Evolutionary conservation across 192 early-diverging fungal genomes (phyloP), one percentile per base, ranked within the genome.

Genomic region (Linnemannia hyalina): DNA sequence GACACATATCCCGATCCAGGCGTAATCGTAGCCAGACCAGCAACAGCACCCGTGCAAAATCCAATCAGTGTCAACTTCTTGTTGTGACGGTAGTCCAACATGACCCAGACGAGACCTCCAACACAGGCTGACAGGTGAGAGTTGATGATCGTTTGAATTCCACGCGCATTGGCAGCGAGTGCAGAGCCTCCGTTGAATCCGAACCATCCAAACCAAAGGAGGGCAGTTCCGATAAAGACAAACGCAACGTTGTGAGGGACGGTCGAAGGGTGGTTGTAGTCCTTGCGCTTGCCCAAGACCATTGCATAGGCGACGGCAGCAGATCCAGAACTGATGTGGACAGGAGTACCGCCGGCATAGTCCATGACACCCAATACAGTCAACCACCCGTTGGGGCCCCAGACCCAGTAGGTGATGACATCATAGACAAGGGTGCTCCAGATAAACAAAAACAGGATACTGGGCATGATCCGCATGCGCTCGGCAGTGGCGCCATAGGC

Each of bases 201-300:
- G 68, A 95, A 94, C 96, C 96, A 98, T 46, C 97, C 97, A 82
- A 98, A 97, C 94, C 96, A 97, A 69, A 98, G 84, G 38, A 97
- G 88, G 16, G 95, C 90, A 32, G 94, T 93, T 7, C 97, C 97
- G 35, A 97, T 90, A 77, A 96, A 92, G 35, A 98, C 96, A 91
- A 95, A 94, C 23, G 95, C 91, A 40, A 96, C 92, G 82, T 95
- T 96, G 85, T 97, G 95, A 36, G 96, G 95, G 69, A 95, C 92
- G 77, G 93, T 94, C 54, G 93, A 93, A 47, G 94, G 93, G 63
- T 92, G 88, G 77, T 93, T 89, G 82, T 91, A 93, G 81, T 94
- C 94, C 55, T 91, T 91, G 65, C 97, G 94, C 84, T 94, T 94
- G 74, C 97, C 97, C 55, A 97, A 83, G 41, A 96, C 95, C 82